These are phyloP conservation scores for Mycena venus DNA, from an alignment of 768 basidiomycete genomes.

Conservation along the genomic window DNA sequence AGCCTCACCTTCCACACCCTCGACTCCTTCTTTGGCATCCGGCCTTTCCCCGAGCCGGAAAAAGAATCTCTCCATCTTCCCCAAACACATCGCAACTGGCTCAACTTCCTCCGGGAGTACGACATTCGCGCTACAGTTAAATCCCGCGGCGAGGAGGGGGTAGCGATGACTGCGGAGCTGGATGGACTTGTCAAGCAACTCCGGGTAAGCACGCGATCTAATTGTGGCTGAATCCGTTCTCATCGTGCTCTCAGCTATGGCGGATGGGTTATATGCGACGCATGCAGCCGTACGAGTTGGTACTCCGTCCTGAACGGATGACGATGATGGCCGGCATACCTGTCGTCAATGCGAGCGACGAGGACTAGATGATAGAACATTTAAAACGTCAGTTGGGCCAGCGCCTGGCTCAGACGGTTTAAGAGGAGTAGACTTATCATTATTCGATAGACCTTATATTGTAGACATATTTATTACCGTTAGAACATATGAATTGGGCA, in stretches of 20 bases:
- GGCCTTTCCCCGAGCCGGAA: conserved; percentile 27
- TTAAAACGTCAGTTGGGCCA: conserved; percentile 27
- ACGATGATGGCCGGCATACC: conserved; percentile 35
- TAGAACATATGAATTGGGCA: no score
- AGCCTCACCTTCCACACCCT: conserved; percentile 32
- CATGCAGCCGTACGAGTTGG: conserved; percentile 35
- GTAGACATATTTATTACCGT: no score
- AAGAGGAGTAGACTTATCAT: neutral
- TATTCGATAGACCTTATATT: no score
- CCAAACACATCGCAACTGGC: conserved; percentile 25
- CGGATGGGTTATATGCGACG: conserved; percentile 35
- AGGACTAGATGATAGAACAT: conserved; percentile 33
- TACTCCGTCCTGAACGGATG: conserved; percentile 31
- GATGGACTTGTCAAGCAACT: conserved; percentile 34
- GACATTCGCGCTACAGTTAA: conserved; percentile 29
- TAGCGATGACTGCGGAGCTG: conserved; percentile 21
- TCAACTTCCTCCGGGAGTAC: conserved; percentile 31
- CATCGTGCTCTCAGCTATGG: conserved; percentile 25
- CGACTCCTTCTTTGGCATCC: conserved; percentile 34
- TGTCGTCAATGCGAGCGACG: conserved; percentile 27
- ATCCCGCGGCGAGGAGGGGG: conserved; percentile 7
- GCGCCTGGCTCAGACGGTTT: conserved; percentile 31
- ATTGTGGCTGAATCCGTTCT: neutral
- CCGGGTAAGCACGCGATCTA: conserved; percentile 14
- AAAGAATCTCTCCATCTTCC: conserved; percentile 31